Evolutionary conservation across 768 basidiomycete genomes (phyloP).

Genomic region (Leccinum subgranulosum): DNA sequence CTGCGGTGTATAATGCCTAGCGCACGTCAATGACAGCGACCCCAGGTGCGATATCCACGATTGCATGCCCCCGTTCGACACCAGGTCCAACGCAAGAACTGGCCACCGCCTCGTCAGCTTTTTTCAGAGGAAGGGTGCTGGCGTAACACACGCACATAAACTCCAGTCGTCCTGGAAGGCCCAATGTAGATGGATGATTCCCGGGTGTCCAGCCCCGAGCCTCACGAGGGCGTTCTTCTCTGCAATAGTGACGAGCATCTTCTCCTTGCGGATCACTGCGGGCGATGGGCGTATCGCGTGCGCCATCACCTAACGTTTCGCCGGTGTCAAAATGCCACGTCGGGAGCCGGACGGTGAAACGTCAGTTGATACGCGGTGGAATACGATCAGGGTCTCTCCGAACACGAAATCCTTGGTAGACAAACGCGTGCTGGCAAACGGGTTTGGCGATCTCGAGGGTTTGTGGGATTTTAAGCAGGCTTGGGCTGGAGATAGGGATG

Average conservation of each 20-base stretch:
- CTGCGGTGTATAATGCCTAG: conserved; percentile 86
- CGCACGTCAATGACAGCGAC: conserved; percentile 74
- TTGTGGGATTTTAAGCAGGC: conserved; percentile 29
- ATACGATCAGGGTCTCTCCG: conserved; percentile 70
- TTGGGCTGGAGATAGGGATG: conserved; percentile 13
- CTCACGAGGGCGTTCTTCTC: conserved; percentile 77
- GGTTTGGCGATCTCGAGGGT: conserved; percentile 38
- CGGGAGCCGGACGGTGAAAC: not conserved
- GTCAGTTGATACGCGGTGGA: conserved; percentile 51
- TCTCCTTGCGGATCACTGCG: conserved; percentile 71
- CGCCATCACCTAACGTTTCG: conserved; percentile 47
- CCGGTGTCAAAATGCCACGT: not conserved
- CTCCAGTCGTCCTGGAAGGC: conserved; percentile 85
- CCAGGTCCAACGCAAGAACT: conserved; percentile 82
- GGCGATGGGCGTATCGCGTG: conserved; percentile 44
- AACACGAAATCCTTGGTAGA: conserved; percentile 68
- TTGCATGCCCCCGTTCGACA: conserved; percentile 76
- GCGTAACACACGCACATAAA: conserved; percentile 59
- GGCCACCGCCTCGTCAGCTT: conserved; percentile 9
- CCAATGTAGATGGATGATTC: conserved; percentile 76
- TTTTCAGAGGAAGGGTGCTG: not conserved
- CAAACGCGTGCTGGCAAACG: conserved; percentile 42
- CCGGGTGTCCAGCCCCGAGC: conserved; percentile 70
- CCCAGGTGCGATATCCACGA: conserved; percentile 70
- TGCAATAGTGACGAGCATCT: conserved; percentile 67